Percentiles rank a stretch among this genome's conserved stretches.
Conservation (phyloP, 331 rosid genomes). For the Rhamnella rubrinervis region DNA sequence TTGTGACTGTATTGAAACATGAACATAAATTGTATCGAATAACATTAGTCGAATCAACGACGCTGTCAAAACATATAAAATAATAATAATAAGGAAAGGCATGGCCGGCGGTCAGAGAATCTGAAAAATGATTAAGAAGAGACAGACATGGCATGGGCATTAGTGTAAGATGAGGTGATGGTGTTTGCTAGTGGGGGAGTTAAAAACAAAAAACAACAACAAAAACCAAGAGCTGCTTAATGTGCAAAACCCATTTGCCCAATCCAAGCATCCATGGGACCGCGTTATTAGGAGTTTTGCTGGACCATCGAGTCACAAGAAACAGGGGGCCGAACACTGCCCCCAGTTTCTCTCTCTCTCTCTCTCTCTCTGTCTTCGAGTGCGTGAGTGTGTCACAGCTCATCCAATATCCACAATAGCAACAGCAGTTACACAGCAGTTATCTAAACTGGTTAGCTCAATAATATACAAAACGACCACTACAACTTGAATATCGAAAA, state of each 20-base stretch:
- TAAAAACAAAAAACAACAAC: background rate
- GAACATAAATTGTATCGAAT: too few species aligned
- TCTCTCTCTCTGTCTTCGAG: background rate
- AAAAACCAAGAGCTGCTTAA: background rate
- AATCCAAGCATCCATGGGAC: constrained; percentile 12
- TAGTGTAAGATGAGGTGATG: background rate
- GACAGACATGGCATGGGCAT: background rate
- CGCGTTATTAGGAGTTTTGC: constrained; percentile 9
- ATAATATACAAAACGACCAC: too few species aligned
- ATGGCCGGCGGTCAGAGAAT: background rate
- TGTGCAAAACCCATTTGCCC: constrained; percentile 6
- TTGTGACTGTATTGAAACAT: too few species aligned
- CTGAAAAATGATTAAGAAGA: background rate
- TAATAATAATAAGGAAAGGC: background rate
- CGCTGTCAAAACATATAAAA: too few species aligned
- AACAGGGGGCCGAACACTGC: constrained; percentile 18
- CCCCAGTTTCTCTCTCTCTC: background rate
- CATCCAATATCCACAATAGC: background rate
- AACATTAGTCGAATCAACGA: too few species aligned
- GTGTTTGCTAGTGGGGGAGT: background rate
- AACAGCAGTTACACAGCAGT: too few species aligned
- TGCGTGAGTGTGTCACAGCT: background rate
- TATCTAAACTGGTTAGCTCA: too few species aligned
- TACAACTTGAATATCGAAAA: too few species aligned
- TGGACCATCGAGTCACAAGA: constrained; percentile 23